Base-by-base conservation (phyloP, 2,329 filamentous ascomycete genomes). In the Talaromyces sp. region DNA sequence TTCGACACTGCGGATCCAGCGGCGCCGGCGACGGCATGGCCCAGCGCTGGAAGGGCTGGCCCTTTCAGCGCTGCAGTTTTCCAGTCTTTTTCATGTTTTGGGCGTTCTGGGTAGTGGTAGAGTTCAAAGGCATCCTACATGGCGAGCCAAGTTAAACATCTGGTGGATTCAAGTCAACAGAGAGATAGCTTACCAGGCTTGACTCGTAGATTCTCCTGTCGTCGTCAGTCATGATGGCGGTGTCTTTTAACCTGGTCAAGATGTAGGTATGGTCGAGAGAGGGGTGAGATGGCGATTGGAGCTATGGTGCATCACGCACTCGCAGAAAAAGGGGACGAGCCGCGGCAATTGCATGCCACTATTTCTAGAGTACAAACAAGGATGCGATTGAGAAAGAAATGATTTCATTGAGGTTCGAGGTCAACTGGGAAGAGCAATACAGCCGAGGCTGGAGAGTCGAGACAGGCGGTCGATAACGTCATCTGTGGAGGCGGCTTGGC, bases 11-110 rank as follows among this genome's bases (percentile, higher is more conserved):
- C 89, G 0, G 91, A 89, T 39, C 91, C 92, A 0, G 87, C 79
- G 5, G 91, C 89, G 57, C 92, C 92, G 4, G 92, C 92, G 33
- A 91, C 75, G 59, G 91, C 92, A 78, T 96, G 92, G 52, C 91
- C 89, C 9, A 96, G 79, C 36, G 91, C 90, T 56, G 90, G 89
- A 4, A 95, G 75, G 0, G 80, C 80, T 25, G 74, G 74, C 1
- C 76, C 74, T 3, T 68, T 69, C 32, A 75, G 65, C n/a, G 71
- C 70, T 25, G 68, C 67, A 19, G 70, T 62, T 62, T 69, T 73
- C 70, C 68, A 74, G 60, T 72, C 69, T 42, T 66, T 70, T 54
- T 70, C 68, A 25, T 33, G 22, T 3, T 64, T 58, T n/a, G 58
- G 44, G 0, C 68, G 66, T 22, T 66, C 67, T 8, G 66, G 63